Conservation (phyloP, 257 asterid species). For the Eustoma russellianum region DNA sequence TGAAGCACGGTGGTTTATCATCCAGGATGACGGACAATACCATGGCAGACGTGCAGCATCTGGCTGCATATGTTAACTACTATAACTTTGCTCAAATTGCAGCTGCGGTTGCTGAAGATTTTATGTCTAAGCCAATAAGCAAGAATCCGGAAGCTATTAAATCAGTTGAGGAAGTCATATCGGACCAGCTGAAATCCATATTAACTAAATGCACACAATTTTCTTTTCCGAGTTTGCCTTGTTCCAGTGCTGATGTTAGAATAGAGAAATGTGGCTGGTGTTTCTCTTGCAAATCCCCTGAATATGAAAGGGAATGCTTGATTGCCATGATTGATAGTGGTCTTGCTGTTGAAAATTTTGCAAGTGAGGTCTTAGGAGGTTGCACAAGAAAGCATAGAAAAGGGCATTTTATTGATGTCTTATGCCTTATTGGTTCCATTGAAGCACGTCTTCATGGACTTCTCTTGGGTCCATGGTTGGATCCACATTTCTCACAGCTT, state of each 20-base stretch:
- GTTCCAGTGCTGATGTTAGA: constrained; percentile 23
- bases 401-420: constrained; percentile 68
- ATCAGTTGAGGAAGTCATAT: constrained; percentile 51
- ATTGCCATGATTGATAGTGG: constrained; percentile 35
- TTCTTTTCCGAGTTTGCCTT: constrained; percentile 55
- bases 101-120: constrained; percentile 42
- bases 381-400: constrained; percentile 27
- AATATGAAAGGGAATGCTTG: constrained; percentile 64
- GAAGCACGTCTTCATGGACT: constrained; percentile 88
- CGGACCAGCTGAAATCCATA: constrained; percentile 62
- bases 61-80: constrained; percentile 45
- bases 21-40: constrained; percentile 11
- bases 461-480: constrained; percentile 87
- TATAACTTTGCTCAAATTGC: constrained; percentile 70
- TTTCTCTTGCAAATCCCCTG: constrained; percentile 62
- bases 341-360: constrained; percentile 46
- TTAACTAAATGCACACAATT: constrained; percentile 46
- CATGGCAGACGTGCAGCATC: constrained; percentile 18
- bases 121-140: constrained; percentile 37
- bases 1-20: constrained; percentile 14
- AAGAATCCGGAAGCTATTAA: constrained; percentile 35
- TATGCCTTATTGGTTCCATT: constrained; percentile 55
- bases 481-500: constrained; percentile 50
- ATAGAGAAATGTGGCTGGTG: constrained; percentile 98
- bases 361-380: constrained; percentile 45